Conservation (phyloP, 805 yeast species). For the Maudiozyma pseudohumilis region DNA sequence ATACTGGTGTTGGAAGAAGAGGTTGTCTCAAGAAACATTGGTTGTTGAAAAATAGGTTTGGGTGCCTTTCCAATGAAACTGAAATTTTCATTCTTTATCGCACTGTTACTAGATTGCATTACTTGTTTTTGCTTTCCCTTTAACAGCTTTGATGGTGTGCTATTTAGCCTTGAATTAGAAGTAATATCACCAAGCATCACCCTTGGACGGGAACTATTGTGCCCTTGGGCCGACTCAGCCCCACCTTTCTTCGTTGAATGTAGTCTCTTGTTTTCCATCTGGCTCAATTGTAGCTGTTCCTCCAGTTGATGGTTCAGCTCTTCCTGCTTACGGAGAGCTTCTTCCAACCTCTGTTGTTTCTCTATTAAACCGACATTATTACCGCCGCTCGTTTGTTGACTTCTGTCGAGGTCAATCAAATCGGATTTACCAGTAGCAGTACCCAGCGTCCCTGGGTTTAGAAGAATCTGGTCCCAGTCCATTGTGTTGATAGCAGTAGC, state of each 20-base stretch:
- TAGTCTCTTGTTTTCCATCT: slow-evolving; percentile 23
- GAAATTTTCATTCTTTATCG: background rate
- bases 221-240: background rate
- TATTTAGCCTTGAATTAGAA: slow-evolving; percentile 7
- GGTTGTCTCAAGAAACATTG: slow-evolving; percentile 1
- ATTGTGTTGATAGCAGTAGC: background rate
- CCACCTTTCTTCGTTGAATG: slow-evolving; percentile 10
- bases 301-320: slow-evolving; percentile 23
- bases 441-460: too few species aligned
- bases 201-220: slow-evolving; percentile 3
- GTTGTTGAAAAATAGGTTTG: slow-evolving; percentile 2
- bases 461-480: background rate
- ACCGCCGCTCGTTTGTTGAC: slow-evolving; percentile 10
- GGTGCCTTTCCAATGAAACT: background rate
- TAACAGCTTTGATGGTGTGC: slow-evolving; percentile 8
- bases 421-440: too few species aligned
- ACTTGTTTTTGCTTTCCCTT: slow-evolving; percentile 5
- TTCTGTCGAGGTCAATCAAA: slow-evolving; percentile 7
- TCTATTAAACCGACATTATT: slow-evolving; percentile 7
- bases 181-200: slow-evolving; percentile 9
- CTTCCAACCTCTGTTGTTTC: slow-evolving; percentile 22
- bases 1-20: slow-evolving; percentile 2
- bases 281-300: slow-evolving; percentile 21
- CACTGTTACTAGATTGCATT: background rate
- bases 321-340: slow-evolving; percentile 24